Conservation (phyloP, 306 rosid genomes). For the Cercis canadensis region DNA sequence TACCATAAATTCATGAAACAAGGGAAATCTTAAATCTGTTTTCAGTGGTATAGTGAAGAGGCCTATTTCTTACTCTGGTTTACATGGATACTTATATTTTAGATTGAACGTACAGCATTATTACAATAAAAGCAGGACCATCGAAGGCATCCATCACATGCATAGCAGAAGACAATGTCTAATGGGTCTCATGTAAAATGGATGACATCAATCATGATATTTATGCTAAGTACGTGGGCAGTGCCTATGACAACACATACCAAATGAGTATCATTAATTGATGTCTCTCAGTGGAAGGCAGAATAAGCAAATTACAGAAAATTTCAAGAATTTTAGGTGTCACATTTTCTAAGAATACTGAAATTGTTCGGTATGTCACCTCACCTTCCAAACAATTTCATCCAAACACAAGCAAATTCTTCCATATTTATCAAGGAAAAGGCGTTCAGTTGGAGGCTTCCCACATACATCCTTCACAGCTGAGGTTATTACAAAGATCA, state of each 20-base stretch:
- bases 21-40: not conserved
- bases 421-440: constrained; percentile 95
- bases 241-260: constrained; percentile 22
- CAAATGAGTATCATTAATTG: not conserved
- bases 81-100: not conserved
- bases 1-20: not conserved
- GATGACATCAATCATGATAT: constrained; percentile 24
- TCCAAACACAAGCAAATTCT: constrained; percentile 90
- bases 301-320: too few relatives aligned
- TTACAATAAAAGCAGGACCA: constrained; percentile 4
- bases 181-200: constrained; percentile 21
- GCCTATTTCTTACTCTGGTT: constrained; percentile 2
- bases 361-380: constrained; percentile 23
- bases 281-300: too few relatives aligned
- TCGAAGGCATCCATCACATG: not conserved
- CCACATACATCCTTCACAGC: constrained; percentile 93
- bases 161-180: constrained; percentile 36
- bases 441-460: constrained; percentile 88
- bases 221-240: constrained; percentile 3
- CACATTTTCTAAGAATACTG: not conserved
- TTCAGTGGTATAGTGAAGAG: not conserved
- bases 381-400: constrained; percentile 96
- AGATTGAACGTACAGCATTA: not conserved
- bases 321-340: constrained; percentile 14
- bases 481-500: constrained; percentile 81